These are phyloP conservation scores for Neurospora sublineolata DNA, from an alignment of 495 filamentous ascomycete species.

Conservation along the genomic window DNA sequence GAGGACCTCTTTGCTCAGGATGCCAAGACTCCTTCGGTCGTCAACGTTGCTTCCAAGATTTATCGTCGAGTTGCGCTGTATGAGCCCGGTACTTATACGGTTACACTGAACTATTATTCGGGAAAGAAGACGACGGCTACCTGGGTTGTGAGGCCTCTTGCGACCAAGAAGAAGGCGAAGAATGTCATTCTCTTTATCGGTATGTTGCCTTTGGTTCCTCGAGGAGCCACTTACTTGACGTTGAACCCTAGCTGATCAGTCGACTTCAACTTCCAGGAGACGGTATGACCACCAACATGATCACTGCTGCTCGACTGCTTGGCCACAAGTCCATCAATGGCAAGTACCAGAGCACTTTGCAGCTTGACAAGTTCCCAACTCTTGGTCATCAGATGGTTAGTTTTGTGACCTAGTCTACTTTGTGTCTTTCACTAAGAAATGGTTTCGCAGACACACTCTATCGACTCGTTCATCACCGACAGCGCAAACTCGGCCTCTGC, in stretches of 20 bases:
- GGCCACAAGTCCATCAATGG: conserved; percentile 66
- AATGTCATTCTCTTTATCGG: conserved; percentile 70
- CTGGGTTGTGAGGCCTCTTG: conserved; percentile 59
- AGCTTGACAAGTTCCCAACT: conserved; percentile 61
- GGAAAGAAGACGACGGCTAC: conserved; percentile 50
- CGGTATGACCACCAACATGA: conserved; percentile 75
- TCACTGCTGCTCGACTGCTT: conserved; percentile 57
- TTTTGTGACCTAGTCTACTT: not conserved
- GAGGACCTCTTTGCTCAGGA: conserved; percentile 65
- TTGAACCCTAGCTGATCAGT: not conserved
- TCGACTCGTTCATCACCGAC: conserved; percentile 68
- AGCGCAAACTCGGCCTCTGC: conserved; percentile 66
- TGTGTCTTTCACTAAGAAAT: not conserved
- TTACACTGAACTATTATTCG: conserved; percentile 57
- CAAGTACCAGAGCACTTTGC: conserved; percentile 54
- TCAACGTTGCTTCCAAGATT: conserved; percentile 59
- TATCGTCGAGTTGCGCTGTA: conserved; percentile 57
- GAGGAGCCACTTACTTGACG: not conserved
- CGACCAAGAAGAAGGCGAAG: conserved; percentile 55
- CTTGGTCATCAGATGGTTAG: conserved; percentile 54
- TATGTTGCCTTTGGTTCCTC: not conserved
- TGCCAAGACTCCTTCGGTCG: conserved; percentile 47
- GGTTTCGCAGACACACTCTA: conserved; percentile 43
- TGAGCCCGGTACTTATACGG: conserved; percentile 59
- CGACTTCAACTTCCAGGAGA: conserved; percentile 29